phyloP scores from a whole-genome alignment of 1,284 basidiomycete species.

The Rhodotorula mucilaginosa region DNA sequence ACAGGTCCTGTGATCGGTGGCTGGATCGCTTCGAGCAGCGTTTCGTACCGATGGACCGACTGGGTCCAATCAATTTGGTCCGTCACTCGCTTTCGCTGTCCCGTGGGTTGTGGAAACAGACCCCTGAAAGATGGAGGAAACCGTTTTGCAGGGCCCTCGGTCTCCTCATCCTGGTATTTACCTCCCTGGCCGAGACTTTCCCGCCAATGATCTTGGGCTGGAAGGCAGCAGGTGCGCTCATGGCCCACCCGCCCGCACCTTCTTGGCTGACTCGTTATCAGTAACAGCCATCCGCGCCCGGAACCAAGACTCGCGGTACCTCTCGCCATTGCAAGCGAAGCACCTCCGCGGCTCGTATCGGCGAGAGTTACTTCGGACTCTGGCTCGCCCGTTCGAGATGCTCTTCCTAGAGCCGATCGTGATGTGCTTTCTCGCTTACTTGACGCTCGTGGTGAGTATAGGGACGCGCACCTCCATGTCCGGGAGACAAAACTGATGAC shows the following conservation, averaged over 20 bases:
- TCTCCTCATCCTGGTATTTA: background rate
- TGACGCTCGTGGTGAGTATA: conserved; percentile 13
- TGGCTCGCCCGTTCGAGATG: conserved; percentile 21
- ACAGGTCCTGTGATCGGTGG: conserved; percentile 8
- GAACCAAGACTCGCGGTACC: conserved; percentile 12
- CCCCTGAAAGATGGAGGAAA: too few relatives aligned
- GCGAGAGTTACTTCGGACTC: conserved; percentile 10
- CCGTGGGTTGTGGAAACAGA: too few relatives aligned
- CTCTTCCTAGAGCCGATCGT: conserved; percentile 27
- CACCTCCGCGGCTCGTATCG: conserved; percentile 9
- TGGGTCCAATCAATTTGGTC: conserved; percentile 24
- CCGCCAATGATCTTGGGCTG: conserved; percentile 8
- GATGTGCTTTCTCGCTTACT: conserved; percentile 17
- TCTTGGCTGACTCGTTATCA: background rate
- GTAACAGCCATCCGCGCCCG: conserved; percentile 1
- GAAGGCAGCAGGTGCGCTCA: conserved; percentile 6
- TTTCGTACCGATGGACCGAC: conserved; percentile 22
- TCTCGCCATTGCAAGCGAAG: conserved; percentile 11
- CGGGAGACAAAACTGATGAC: background rate
- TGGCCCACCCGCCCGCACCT: background rate
- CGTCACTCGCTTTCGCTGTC: background rate
- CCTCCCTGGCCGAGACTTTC: conserved; percentile 20
- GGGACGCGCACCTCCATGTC: too few relatives aligned
- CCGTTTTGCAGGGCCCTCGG: conserved; percentile 11
- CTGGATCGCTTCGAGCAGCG: conserved; percentile 4